These are phyloP conservation scores for Rosa multiflora DNA, from an alignment of 306 rosid genomes.

Conservation along the genomic window DNA sequence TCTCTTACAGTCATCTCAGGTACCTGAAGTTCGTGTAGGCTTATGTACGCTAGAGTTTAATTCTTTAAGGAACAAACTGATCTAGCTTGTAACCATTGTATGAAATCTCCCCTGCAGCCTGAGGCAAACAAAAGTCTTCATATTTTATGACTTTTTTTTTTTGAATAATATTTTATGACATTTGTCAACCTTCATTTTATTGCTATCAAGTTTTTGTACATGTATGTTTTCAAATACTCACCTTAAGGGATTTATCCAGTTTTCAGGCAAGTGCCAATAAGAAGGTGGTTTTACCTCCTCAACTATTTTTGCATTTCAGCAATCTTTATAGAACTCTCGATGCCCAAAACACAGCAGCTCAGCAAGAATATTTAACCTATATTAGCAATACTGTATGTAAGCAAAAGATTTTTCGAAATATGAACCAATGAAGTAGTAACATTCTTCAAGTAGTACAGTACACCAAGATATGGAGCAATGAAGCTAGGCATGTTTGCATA, in stretches of 20 bases:
- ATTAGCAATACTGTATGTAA: constrained; percentile 29
- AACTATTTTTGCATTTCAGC: constrained; percentile 98
- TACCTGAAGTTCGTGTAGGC: constrained; percentile 68
- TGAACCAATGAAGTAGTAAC: neutral
- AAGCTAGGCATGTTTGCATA: too few species aligned
- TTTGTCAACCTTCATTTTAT: neutral
- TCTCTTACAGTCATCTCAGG: constrained; percentile 82
- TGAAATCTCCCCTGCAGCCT: constrained; percentile 56
- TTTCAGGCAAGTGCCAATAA: constrained; percentile 41
- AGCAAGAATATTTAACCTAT: constrained; percentile 96
- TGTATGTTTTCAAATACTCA: neutral
- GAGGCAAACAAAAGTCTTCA: neutral
- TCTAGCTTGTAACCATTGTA: constrained; percentile 58
- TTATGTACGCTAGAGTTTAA: constrained; percentile 59
- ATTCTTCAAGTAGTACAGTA: too few species aligned
- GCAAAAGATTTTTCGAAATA: constrained; percentile 23
- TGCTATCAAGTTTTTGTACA: neutral
- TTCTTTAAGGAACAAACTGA: constrained; percentile 55
- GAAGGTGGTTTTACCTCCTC: constrained; percentile 67
- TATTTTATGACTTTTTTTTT: neutral
- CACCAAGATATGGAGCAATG: too few species aligned
- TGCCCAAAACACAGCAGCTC: constrained; percentile 97
- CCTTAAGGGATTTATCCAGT: constrained; percentile 39
- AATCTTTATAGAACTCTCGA: constrained; percentile 91
- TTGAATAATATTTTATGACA: neutral